These are phyloP conservation scores for Triticum turgidum DNA, from an alignment of 176 grass and related monocot species.

Conservation along the genomic window DNA sequence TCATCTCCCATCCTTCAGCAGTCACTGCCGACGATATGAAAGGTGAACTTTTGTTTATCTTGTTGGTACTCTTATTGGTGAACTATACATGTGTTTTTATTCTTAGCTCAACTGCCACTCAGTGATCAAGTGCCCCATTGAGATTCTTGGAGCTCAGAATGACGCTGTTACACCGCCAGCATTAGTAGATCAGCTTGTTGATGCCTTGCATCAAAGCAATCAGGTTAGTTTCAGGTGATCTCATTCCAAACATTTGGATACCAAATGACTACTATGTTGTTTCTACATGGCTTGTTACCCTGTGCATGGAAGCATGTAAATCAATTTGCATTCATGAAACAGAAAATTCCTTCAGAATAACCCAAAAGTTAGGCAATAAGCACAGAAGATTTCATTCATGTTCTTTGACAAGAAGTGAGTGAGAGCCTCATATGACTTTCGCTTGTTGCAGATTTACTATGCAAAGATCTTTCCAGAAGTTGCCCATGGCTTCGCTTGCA, in stretches of 20 bases:
- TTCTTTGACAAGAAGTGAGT: neutral
- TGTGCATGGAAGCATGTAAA: neutral
- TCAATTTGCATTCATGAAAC: neutral
- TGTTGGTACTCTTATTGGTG: neutral
- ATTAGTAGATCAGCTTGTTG: neutral
- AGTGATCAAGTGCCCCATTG: conserved; percentile 35
- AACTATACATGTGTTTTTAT: neutral
- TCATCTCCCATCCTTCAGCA: neutral
- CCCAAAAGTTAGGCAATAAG: neutral
- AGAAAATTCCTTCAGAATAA: neutral
- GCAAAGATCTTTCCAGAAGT: conserved; percentile 19
- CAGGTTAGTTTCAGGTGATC: neutral
- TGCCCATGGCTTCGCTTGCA: conserved; percentile 27
- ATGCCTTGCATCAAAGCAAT: neutral
- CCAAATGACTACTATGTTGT: neutral
- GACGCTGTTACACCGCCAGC: conserved; percentile 6
- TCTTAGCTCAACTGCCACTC: neutral
- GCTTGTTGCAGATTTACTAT: conserved; percentile 32
- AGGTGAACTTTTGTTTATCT: neutral
- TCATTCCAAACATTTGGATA: neutral
- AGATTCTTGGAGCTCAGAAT: conserved; percentile 34
- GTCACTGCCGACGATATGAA: neutral
- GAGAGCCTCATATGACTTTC: neutral
- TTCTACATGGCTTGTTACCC: neutral
- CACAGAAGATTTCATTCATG: neutral